Base-by-base conservation (phyloP, 2,329 filamentous ascomycete genomes). In the Lasiodiplodia sp. region DNA sequence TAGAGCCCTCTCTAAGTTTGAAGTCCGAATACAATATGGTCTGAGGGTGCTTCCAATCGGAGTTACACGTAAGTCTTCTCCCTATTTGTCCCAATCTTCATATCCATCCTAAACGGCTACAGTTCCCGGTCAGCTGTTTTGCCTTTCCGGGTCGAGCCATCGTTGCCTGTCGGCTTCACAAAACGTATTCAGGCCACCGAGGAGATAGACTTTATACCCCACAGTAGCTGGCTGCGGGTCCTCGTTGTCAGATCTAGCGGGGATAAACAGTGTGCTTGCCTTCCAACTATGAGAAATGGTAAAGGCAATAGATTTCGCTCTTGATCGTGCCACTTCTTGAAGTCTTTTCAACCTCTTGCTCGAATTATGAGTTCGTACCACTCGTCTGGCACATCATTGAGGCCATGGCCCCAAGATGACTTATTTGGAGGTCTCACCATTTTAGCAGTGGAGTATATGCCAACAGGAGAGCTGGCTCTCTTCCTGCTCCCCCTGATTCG, bases 51-150 rank as follows among this genome's bases (percentile, higher is more conserved):
- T 34, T 34, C 10, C 31, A 34, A 34, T 7, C 31, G 8, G 31
- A 34, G 8, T 34, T 6, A 6, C 31, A 10, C 8, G 31, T 34
- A 34, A 7, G 2, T 8, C 10, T 34, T 34, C 31, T 34, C 31
- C 53, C 37, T 58, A 28, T 18, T 51, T 18, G 52, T 40, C 5
- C 4, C 57, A 4, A 2, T 49, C 21, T 62, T 40, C 38, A 62
- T 49, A 25, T 62, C 34, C 38, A 53, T 71, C 23, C 53, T 70
- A 18, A 68, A 65, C 37, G 68, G 64, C 34, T 71, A 65, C 62
- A 69, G 58, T 18, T 63, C 23, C 66, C 52, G 7, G 68, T 58
- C 4, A 68, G 44, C 23, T 44, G 37, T 52, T 37, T 67, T 28
- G 58, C 52, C 6, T 23, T 34, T 14, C 47, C 63, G 14, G 67